Evolutionary conservation across 129 eudicot species (phyloP), one percentile per base, ranked within the genome.

Genomic region (Flaveria robusta): DNA sequence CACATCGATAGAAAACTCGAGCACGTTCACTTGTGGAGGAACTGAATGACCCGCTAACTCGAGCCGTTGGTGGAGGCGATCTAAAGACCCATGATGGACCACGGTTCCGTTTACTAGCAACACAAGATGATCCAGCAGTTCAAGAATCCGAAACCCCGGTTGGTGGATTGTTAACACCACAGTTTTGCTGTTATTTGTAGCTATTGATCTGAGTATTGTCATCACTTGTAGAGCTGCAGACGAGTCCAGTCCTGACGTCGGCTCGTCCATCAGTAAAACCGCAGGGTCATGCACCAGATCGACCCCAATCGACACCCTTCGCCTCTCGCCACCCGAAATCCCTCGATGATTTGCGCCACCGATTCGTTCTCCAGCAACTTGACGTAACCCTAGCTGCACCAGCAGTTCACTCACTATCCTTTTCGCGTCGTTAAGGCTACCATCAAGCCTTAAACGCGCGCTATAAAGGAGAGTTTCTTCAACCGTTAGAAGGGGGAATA

Each of bases 171-270:
- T 88, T 49, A 91, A 50, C 16, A 88, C 82, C 8, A 88, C 83
- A 0, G 92, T 91, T 82, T 88, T 91, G 19, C 75, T 45, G 16
- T 85, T 87, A 59, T 77, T 60, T 64, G 79, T 81, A 1, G 94
- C 91, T 90, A 88, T 83, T 1, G 86, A 60, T 65, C 85, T 88
- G 3, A 91, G 90, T 76, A 88, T 68, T 67, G 27, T 54, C 84
- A 90, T 88, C 39, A 86, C 85, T 22, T 91, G 95, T 49, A 88
- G 83, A 39, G 95, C 97, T 8, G 90, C 83, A 6, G 82, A 86
- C 1, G 94, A 88, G 60, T 91, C 97, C 3, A 91, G 82, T 5
- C 97, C 95, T 0, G 94, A 86, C 8, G 97, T 91, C 9, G 97
- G 95, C 64, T 91, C 97, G 51, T 91, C 97, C 66, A 91, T 73